These are phyloP conservation scores for Antarctomyces pellizariae DNA, from an alignment of 495 filamentous ascomycete genomes.

Conservation along the genomic window DNA sequence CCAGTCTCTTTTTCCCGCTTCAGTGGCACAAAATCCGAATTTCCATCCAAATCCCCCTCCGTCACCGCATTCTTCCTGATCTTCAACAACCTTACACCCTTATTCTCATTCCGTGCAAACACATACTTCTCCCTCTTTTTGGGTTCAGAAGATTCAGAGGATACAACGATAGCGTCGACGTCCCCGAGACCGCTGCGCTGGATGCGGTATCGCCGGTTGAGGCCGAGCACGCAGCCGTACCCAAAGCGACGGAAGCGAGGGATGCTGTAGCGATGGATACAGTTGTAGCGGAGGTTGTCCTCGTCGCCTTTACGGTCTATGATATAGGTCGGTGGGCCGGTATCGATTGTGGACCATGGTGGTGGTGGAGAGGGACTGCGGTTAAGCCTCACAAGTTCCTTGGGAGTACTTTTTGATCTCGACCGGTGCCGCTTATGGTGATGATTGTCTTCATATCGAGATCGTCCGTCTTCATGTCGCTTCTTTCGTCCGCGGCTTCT, in stretches of 20 bases:
- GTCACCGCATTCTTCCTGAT: constrained; percentile 12
- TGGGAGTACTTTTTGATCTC: too few species aligned
- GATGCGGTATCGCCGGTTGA: constrained; percentile 22
- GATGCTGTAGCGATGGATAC: constrained; percentile 32
- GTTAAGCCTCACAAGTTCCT: background rate
- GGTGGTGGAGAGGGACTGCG: too few species aligned
- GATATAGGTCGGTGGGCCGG: constrained; percentile 12
- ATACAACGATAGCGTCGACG: constrained; percentile 23
- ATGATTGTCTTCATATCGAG: too few species aligned
- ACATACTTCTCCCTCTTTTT: constrained; percentile 13
- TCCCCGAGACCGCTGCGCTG: constrained; percentile 24
- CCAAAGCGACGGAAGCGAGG: constrained; percentile 36
- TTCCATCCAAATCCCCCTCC: constrained; percentile 11
- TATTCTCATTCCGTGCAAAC: constrained; percentile 16
- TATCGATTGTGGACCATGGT: too few species aligned
- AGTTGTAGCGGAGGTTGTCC: constrained; percentile 35
- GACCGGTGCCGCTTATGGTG: too few species aligned
- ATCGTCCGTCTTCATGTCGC: too few species aligned
- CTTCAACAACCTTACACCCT: constrained; percentile 15
- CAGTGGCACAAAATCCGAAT: constrained; percentile 24
- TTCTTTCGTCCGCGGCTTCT: too few species aligned
- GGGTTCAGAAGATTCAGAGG: constrained; percentile 9
- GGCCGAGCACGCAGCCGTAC: constrained; percentile 32
- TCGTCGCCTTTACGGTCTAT: constrained; percentile 37
- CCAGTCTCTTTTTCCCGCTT: constrained; percentile 12